phyloP scores from a whole-genome alignment of 257 asterid species.

The Verbascum thapsus region DNA sequence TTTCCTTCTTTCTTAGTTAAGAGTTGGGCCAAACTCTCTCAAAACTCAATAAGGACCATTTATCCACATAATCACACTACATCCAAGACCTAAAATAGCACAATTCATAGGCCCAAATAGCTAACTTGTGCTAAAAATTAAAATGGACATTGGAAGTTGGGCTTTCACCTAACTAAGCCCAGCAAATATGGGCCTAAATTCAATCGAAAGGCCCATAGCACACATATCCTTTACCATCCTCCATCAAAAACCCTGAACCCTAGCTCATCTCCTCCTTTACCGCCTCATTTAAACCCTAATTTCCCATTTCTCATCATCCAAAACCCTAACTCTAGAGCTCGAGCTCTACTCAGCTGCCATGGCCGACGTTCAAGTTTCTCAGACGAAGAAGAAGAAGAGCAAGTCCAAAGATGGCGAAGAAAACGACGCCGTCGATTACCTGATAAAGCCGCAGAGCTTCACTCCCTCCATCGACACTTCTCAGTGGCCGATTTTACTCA shows the following conservation, averaged over 20 bases:
- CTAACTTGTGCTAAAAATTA: too few species aligned
- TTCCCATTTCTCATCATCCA: not conserved
- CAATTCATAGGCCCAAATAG: too few species aligned
- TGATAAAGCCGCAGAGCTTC: slow-evolving; percentile 78
- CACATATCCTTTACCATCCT: not conserved
- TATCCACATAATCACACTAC: too few species aligned
- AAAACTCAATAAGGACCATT: too few species aligned
- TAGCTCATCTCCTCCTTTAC: slow-evolving; percentile 33
- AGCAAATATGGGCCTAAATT: too few species aligned
- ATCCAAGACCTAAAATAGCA: too few species aligned
- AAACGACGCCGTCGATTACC: slow-evolving; percentile 46
- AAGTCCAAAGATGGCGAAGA: slow-evolving; percentile 39
- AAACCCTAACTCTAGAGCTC: slow-evolving; percentile 22
- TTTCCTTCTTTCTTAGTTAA: too few species aligned
- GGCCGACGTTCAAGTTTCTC: slow-evolving; percentile 67
- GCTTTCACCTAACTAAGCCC: too few species aligned
- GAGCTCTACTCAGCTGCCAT: too few species aligned
- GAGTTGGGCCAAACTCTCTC: too few species aligned
- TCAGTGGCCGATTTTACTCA: slow-evolving; percentile 88
- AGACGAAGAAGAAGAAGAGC: slow-evolving; percentile 63
- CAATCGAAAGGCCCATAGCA: too few species aligned
- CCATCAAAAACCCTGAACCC: slow-evolving; percentile 53
- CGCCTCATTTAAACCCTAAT: slow-evolving; percentile 23
- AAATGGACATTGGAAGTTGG: too few species aligned
- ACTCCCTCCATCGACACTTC: slow-evolving; percentile 85